Evolutionary conservation across 1,284 basidiomycete genomes (phyloP).

Genomic region (Cutaneotrichosporon cutaneum): DNA sequence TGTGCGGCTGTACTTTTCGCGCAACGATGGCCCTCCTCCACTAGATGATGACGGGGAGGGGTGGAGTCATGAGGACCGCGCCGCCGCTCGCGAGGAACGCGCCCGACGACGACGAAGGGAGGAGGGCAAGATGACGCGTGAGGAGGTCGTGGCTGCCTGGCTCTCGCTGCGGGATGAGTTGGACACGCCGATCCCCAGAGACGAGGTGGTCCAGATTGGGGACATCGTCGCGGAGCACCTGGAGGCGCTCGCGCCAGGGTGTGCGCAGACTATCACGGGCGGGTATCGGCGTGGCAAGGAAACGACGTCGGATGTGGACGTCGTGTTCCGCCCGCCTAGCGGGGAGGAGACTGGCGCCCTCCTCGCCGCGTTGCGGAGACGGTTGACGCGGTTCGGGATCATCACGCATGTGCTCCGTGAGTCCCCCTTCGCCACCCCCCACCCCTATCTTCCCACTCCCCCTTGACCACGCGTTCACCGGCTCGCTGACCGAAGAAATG

Average conservation of each 20-base stretch:
- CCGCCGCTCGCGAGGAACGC: constrained; percentile 31
- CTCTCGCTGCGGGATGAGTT: constrained; percentile 44
- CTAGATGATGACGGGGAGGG: constrained; percentile 8
- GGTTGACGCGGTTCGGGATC: constrained; percentile 38
- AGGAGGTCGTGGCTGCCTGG: constrained; percentile 51
- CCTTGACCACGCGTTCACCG: too few relatives aligned
- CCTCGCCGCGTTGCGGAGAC: constrained; percentile 35
- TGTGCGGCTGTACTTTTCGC: constrained; percentile 39
- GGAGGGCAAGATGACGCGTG: constrained; percentile 47
- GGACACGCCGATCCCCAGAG: constrained; percentile 43
- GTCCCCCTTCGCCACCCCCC: too few relatives aligned
- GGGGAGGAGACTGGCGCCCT: constrained; percentile 26
- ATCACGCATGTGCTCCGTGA: constrained; percentile 41
- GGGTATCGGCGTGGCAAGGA: constrained; percentile 52
- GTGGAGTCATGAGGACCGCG: not conserved
- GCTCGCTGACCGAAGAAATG: constrained; percentile 28
- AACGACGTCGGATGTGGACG: constrained; percentile 47
- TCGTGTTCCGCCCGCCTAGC: constrained; percentile 45
- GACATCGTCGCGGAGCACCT: constrained; percentile 43
- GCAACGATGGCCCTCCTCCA: not conserved
- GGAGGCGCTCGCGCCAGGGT: constrained; percentile 40
- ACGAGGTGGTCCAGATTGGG: constrained; percentile 49
- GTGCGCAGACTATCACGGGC: constrained; percentile 46
- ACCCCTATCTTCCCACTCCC: too few relatives aligned
- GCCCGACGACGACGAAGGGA: constrained; percentile 35